A percentile compares a stretch with the other conserved stretches of the same genome.
These are phyloP conservation scores for Diplocarpon rosae DNA, from an alignment of 2,329 filamentous ascomycete genomes.

Conservation along the genomic window DNA sequence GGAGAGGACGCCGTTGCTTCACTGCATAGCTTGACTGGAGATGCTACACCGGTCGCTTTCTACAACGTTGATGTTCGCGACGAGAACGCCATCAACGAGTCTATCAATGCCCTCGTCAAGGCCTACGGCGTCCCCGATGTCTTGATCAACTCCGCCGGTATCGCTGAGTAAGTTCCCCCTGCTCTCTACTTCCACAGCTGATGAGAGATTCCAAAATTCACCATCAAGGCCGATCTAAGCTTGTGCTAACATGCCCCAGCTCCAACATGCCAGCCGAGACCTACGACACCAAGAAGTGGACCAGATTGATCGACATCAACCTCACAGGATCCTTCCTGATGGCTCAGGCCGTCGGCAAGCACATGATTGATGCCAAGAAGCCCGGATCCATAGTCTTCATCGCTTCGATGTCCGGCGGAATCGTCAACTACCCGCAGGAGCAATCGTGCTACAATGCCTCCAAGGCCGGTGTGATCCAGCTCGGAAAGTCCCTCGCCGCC, in stretches of 20 bases:
- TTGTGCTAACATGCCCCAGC: slow-evolving; percentile 24
- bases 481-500: slow-evolving; percentile 69
- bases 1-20: slow-evolving; percentile 60
- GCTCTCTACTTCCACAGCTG: neutral
- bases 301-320: slow-evolving; percentile 72
- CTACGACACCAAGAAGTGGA: slow-evolving; percentile 68
- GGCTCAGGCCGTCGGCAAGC: slow-evolving; percentile 58
- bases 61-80: slow-evolving; percentile 73
- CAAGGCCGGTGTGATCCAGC: slow-evolving; percentile 69
- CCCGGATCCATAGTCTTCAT: slow-evolving; percentile 66
- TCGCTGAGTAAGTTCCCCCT: slow-evolving; percentile 49
- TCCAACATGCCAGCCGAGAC: slow-evolving; percentile 75
- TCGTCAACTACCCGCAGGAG: slow-evolving; percentile 81
- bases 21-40: slow-evolving; percentile 58
- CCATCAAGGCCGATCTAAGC: slow-evolving; percentile 2
- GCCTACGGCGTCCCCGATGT: slow-evolving; percentile 58
- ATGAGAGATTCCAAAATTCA: neutral
- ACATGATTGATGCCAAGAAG: slow-evolving; percentile 63
- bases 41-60: slow-evolving; percentile 55
- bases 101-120: slow-evolving; percentile 9
- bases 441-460: slow-evolving; percentile 76
- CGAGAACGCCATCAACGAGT: slow-evolving; percentile 47
- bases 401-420: slow-evolving; percentile 70
- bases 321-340: slow-evolving; percentile 69
- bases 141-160: slow-evolving; percentile 70